These are phyloP conservation scores for Arabidopsis hybrid DNA, from an alignment of 441 rosid species.

Conservation along the genomic window DNA sequence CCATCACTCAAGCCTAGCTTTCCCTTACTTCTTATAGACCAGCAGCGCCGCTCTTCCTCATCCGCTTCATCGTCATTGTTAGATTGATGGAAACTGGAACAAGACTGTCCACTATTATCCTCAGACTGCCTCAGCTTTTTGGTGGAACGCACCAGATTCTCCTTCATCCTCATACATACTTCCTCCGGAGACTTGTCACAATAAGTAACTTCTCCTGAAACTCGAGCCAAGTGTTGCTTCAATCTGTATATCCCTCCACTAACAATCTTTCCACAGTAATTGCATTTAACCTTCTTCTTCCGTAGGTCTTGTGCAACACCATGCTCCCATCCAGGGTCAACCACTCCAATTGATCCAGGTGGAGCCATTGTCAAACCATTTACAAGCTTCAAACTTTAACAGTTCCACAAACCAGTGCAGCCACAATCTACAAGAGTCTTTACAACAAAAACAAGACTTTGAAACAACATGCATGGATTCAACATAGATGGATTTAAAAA, in stretches of 20 bases:
- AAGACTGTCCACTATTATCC: conserved; percentile 51
- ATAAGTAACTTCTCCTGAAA: conserved; percentile 89
- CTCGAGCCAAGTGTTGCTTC: conserved; percentile 86
- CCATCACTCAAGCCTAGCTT: conserved; percentile 59
- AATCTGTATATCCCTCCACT: conserved; percentile 88
- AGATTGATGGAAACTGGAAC: conserved; percentile 49
- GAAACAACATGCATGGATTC: not conserved
- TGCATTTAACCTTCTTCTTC: conserved; percentile 92
- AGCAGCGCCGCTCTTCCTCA: conserved; percentile 28
- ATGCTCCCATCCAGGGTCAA: conserved; percentile 96
- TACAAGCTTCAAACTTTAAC: conserved; percentile 23
- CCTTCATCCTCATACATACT: conserved; percentile 73
- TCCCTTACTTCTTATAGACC: conserved; percentile 53
- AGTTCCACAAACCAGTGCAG: conserved; percentile 25
- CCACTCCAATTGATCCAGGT: conserved; percentile 59
- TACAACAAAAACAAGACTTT: conserved; percentile 14
- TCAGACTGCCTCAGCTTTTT: conserved; percentile 62
- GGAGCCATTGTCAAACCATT: conserved; percentile 60
- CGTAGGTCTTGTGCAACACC: conserved; percentile 84
- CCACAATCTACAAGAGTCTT: not conserved
- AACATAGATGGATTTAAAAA: not conserved
- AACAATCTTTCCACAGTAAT: conserved; percentile 80
- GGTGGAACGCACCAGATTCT: conserved; percentile 74
- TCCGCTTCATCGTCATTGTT: conserved; percentile 54
- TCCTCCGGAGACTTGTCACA: conserved; percentile 84